Conservation (phyloP, 2,329 filamentous ascomycete species). For the Colletotrichum camelliae region DNA sequence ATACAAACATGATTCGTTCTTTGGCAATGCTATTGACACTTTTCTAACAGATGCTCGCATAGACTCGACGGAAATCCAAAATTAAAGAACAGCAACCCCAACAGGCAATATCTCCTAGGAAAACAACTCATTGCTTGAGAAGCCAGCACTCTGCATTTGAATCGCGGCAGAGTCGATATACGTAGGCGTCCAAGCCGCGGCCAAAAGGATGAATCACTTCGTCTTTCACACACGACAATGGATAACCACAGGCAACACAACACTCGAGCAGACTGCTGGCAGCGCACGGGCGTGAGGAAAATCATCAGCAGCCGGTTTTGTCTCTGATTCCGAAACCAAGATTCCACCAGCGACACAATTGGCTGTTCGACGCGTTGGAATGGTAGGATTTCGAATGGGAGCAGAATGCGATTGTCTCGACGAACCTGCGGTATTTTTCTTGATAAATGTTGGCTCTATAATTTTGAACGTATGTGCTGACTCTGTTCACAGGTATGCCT, state of each 20-base stretch:
- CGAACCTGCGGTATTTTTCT: not conserved
- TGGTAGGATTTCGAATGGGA: too few species aligned
- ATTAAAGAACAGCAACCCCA: not conserved
- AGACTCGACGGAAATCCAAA: slow-evolving; percentile 2
- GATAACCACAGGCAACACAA: not conserved
- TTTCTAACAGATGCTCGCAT: not conserved
- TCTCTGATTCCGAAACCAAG: too few species aligned
- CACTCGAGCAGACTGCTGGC: too few species aligned
- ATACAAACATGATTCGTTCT: not conserved
- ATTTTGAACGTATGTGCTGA: not conserved
- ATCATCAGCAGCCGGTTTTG: too few species aligned
- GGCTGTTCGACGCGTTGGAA: too few species aligned
- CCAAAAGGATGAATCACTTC: not conserved
- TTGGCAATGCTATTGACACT: too few species aligned
- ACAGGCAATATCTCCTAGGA: too few species aligned
- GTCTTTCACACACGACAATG: not conserved
- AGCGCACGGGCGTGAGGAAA: too few species aligned
- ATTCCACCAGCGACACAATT: too few species aligned
- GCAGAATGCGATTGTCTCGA: too few species aligned
- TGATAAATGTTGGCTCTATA: not conserved
- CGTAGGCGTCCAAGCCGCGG: not conserved
- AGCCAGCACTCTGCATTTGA: too few species aligned
- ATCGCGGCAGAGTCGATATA: not conserved
- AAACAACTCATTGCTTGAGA: too few species aligned
- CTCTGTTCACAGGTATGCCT: not conserved